Conservation (phyloP, 2,329 filamentous ascomycete species). For the Esteya vermicola region DNA sequence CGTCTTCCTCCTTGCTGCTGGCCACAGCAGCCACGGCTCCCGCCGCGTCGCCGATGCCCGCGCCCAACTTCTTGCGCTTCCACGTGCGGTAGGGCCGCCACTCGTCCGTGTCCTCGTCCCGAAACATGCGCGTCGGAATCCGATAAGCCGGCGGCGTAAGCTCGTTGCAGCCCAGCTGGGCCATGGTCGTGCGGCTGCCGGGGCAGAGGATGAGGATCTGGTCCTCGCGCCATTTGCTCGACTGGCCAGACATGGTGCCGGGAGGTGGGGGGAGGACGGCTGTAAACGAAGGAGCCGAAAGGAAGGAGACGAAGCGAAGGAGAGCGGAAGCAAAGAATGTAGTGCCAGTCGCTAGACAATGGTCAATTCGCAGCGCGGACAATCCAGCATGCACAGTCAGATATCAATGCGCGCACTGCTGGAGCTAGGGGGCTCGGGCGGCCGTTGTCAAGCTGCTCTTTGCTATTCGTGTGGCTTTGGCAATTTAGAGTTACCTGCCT, state of each 20-base stretch:
- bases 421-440: no score
- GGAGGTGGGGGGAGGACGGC: neutral
- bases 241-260: constrained; percentile 35
- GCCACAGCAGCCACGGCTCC: constrained; percentile 10
- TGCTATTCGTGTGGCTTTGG: neutral
- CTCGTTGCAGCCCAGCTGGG: constrained; percentile 79
- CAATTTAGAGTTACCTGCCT: no score
- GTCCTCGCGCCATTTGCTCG: constrained; percentile 49
- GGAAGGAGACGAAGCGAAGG: no score
- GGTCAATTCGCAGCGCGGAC: no score
- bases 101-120: constrained; percentile 65
- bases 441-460: constrained; percentile 6
- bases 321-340: no score
- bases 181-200: constrained; percentile 79
- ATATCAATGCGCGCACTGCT: no score
- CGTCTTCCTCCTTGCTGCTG: constrained; percentile 20
- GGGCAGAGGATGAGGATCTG: constrained; percentile 60
- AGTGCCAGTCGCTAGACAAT: no score
- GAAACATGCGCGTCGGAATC: constrained; percentile 89
- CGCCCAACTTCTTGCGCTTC: constrained; percentile 37
- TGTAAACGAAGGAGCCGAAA: neutral
- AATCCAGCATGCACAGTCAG: no score
- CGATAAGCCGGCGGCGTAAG: constrained; percentile 81
- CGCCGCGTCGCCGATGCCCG: constrained; percentile 12
- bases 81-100: constrained; percentile 65